Percentiles rank a stretch among this genome's conserved stretches.
phyloP scores from a whole-genome alignment of 805 yeast species.

The Suhomyces prunicola region DNA sequence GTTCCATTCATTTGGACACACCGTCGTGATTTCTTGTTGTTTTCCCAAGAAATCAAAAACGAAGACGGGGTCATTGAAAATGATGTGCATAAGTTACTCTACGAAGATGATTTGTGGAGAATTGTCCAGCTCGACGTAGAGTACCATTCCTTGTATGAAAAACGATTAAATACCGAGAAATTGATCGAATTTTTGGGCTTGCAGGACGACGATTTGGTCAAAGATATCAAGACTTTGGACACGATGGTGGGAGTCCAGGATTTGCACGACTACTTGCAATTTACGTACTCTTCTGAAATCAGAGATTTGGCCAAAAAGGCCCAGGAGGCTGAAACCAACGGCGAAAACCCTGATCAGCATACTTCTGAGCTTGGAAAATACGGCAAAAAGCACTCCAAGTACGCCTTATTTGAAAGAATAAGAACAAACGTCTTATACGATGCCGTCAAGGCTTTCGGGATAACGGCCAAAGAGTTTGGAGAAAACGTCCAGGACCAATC shows the following conservation, averaged over 20 bases:
- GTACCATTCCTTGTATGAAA: conserved; percentile 78
- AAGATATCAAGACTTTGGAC: conserved; percentile 53
- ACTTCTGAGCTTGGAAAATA: conserved; percentile 8
- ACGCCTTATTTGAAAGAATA: conserved; percentile 62
- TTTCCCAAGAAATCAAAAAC: conserved; percentile 45
- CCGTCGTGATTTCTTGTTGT: conserved; percentile 81
- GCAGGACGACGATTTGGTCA: conserved; percentile 61
- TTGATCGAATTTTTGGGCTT: conserved; percentile 52
- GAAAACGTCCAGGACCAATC: conserved; percentile 70
- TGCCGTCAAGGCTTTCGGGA: conserved; percentile 69
- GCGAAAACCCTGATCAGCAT: conserved; percentile 11
- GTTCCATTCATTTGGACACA: conserved; percentile 96
- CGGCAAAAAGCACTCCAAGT: conserved; percentile 56
- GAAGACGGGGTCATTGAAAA: conserved; percentile 35
- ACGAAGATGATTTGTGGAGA: conserved; percentile 90
- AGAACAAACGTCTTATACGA: conserved; percentile 61
- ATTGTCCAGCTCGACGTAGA: conserved; percentile 83
- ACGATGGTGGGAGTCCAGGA: conserved; percentile 83
- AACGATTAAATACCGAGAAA: conserved; percentile 59
- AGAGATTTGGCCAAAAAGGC: conserved; percentile 39
- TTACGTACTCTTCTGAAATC: conserved; percentile 60
- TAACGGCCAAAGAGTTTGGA: conserved; percentile 76
- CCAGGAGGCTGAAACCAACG: conserved; percentile 5
- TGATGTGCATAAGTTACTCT: conserved; percentile 50
- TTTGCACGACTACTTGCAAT: conserved; percentile 76